These are phyloP conservation scores for Aquilaria yunnanensis DNA, from an alignment of 345 rosid species.

Conservation along the genomic window DNA sequence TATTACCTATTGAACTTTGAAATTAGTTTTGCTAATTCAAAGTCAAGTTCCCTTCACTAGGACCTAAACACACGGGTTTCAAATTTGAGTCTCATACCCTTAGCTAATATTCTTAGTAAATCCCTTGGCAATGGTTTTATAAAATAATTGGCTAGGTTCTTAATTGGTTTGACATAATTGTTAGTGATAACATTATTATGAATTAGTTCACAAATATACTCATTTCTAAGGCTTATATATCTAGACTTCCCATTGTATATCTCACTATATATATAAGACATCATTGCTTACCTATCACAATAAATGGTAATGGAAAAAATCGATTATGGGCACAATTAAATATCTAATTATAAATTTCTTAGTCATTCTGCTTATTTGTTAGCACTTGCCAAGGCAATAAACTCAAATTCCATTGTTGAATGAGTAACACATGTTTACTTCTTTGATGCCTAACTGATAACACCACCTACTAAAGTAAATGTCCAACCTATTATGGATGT, in stretches of 20 bases:
- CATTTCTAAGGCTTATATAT: neutral
- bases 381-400: no score
- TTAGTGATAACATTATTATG: neutral
- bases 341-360: neutral
- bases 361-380: neutral
- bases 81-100: neutral
- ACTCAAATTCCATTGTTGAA: no score
- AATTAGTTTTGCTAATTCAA: neutral
- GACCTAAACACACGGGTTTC: neutral
- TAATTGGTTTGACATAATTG: neutral
- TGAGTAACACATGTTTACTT: no score
- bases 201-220: neutral
- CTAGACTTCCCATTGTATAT: no score
- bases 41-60: neutral
- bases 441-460: no score
- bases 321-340: neutral
- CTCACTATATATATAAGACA: neutral
- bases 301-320: neutral
- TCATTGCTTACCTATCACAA: neutral
- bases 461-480: no score
- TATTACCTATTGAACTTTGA: conserved; percentile 8
- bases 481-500: no score
- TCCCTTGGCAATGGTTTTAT: conserved; percentile 1
- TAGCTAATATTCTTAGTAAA: neutral
- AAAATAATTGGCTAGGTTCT: neutral